Evolutionary conservation across 495 filamentous ascomycete species (phyloP), one percentile per base, ranked within the genome.

Genomic region (Letharia columbiana): DNA sequence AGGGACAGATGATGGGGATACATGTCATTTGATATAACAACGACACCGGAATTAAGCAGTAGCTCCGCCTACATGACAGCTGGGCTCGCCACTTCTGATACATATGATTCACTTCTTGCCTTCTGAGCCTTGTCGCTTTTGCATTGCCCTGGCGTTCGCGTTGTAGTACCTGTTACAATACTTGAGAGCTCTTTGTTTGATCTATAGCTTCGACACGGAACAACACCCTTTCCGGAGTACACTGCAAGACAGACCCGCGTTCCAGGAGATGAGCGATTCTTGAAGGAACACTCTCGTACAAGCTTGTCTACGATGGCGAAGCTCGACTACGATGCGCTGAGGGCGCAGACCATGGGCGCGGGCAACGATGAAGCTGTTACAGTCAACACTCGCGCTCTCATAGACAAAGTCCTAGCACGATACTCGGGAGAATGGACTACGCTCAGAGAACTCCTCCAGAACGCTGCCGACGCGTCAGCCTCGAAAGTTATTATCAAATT

Each of bases 301-400:
- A 54, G 10, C 35, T 28, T 33, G 18, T 28, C 49, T 81, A 73
- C 82, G 78, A 80, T 95, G 83, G 77, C 81, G 50, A 76, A 76
- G 9, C 82, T 92, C 72, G 91, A 96, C 75, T 95, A 90, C 73
- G 87, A 87, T 71, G 86, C 87, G 68, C 82, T 98, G 58, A 87
- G 90, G 67, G 90, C 91, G 62, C 90, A 89, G 73, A 92, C 94
- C 20, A 82, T 98, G 81, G 86, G 83, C 54, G 87, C 91, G 54
- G 89, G 91, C 40, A 87, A 89, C 60, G 94, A 97, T 71, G 92
- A 96, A 74, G 95, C 94, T n/a, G 95, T 99, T 45, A 99, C 95
- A 0, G 95, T 98, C 64, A 96, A 99, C 73, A 99, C 94, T 35
- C 81, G 95, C 70, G 95, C 92, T 40, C 79, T 99, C 70, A 97